Evolutionary conservation across 23 red algal genomes (phyloP).

Genomic region (Chondrus crispus): DNA sequence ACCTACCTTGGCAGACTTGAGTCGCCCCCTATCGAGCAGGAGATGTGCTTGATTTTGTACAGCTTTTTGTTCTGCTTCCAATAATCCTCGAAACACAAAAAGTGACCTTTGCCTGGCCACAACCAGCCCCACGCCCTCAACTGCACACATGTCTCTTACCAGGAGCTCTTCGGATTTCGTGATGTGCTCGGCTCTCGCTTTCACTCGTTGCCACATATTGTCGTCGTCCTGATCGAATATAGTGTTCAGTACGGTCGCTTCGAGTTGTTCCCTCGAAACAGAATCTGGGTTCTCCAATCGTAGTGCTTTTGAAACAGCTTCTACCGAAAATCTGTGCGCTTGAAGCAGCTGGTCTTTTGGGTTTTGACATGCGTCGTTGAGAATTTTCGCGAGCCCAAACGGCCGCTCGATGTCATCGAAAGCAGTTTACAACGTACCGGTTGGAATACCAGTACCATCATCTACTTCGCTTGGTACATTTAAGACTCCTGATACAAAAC

Average conservation of each 20-base stretch:
- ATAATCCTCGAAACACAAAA: conserved; percentile 18
- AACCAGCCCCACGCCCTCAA: conserved; percentile 13
- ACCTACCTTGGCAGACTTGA: not conserved
- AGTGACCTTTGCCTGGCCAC: conserved; percentile 5
- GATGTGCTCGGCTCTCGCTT: conserved; percentile 31
- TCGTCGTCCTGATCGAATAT: not conserved
- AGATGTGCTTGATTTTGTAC: not conserved
- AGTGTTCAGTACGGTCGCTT: not conserved
- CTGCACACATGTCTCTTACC: conserved; percentile 21
- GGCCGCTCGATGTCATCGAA: conserved; percentile 42
- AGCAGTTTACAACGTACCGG: conserved; percentile 22
- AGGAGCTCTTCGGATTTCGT: conserved; percentile 18
- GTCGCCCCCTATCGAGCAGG: not conserved
- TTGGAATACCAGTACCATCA: conserved; percentile 31
- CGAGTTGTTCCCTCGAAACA: conserved; percentile 2
- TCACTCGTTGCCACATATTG: conserved; percentile 28
- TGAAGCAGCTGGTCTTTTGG: conserved; percentile 9
- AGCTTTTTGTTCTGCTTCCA: conserved; percentile 33
- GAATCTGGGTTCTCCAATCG: conserved; percentile 2
- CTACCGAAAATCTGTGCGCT: conserved; percentile 49
- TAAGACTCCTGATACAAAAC: conserved; percentile 18
- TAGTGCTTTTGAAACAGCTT: conserved; percentile 37
- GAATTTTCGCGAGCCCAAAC: conserved; percentile 15
- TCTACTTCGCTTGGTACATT: conserved; percentile 47
- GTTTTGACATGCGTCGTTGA: conserved; percentile 1